phyloP scores from a whole-genome alignment of 306 rosid species.

The Cercis canadensis region DNA sequence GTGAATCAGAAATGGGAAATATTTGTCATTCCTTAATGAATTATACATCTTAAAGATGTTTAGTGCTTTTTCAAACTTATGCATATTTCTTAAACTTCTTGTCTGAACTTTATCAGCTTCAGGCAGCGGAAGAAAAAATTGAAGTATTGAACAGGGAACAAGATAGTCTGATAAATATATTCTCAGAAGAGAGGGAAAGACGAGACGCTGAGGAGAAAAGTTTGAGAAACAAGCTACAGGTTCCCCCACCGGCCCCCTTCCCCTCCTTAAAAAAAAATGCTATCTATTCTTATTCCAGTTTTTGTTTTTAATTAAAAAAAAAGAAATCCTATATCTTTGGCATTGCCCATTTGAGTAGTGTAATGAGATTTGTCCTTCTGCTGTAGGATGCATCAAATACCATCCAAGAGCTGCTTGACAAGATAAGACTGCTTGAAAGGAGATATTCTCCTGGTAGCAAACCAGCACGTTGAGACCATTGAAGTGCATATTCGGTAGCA shows the following conservation, averaged over 20 bases:
- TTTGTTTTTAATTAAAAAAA: too few relatives aligned
- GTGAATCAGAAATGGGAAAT: slow-evolving; percentile 3
- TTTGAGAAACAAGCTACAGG: slow-evolving; percentile 82
- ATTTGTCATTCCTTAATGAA: not conserved
- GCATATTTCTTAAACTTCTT: not conserved
- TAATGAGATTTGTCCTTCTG: slow-evolving; percentile 15
- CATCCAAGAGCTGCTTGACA: slow-evolving; percentile 72
- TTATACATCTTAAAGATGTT: not conserved
- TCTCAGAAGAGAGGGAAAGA: slow-evolving; percentile 86
- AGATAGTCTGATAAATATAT: slow-evolving; percentile 72
- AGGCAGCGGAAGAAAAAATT: slow-evolving; percentile 53
- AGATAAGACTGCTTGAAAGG: slow-evolving; percentile 62
- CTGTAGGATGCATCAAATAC: slow-evolving; percentile 81
- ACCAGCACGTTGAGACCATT: slow-evolving; percentile 11
- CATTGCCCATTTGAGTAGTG: not conserved
- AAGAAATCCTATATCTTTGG: not conserved
- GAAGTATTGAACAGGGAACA: slow-evolving; percentile 79
- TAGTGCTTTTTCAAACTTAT: slow-evolving; percentile 13
- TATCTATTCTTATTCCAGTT: too few relatives aligned
- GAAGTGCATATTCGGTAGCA: slow-evolving; percentile 22
- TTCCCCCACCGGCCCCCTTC: not conserved
- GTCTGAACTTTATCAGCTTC: slow-evolving; percentile 55
- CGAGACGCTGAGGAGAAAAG: slow-evolving; percentile 68
- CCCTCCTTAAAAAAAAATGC: not conserved
- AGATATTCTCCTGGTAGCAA: slow-evolving; percentile 35